phyloP scores from a whole-genome alignment of 2,329 filamentous ascomycete genomes.

The Cladosporium sp. region DNA sequence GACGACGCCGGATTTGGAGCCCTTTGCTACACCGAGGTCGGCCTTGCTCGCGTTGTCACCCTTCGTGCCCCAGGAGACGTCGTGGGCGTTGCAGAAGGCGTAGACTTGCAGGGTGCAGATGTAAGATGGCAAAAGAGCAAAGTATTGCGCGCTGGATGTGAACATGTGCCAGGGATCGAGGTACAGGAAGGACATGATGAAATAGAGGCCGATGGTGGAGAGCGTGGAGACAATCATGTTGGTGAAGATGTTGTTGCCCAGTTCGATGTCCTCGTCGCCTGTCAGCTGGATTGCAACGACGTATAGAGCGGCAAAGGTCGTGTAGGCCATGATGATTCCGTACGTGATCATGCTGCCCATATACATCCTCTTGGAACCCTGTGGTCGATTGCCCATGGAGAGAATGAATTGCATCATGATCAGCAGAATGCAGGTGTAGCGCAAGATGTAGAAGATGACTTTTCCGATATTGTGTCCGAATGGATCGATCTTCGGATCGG shows the following conservation, averaged over 20 bases:
- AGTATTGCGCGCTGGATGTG: slow-evolving; percentile 85
- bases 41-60: slow-evolving; percentile 93
- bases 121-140: slow-evolving; percentile 83
- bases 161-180: slow-evolving; percentile 99
- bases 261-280: slow-evolving; percentile 38
- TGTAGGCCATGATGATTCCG: slow-evolving; percentile 91
- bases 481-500: slow-evolving; percentile 73
- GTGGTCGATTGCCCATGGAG: slow-evolving; percentile 90
- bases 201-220: slow-evolving; percentile 88
- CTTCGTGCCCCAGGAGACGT: slow-evolving; percentile 98
- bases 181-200: slow-evolving; percentile 93
- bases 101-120: slow-evolving; percentile 98
- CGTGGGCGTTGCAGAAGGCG: slow-evolving; percentile 98
- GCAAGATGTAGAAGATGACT: slow-evolving; percentile 78
- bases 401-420: slow-evolving; percentile 95
- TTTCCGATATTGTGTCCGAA: slow-evolving; percentile 82
- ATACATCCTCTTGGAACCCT: slow-evolving; percentile 90
- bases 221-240: slow-evolving; percentile 87
- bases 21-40: slow-evolving; percentile 77
- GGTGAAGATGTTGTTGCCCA: slow-evolving; percentile 88
- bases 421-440: slow-evolving; percentile 78
- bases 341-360: slow-evolving; percentile 84
- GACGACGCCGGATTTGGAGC: slow-evolving; percentile 69
- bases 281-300: slow-evolving; percentile 78
- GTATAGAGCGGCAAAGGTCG: slow-evolving; percentile 79